A percentile compares a stretch with the other conserved stretches of the same genome.
phyloP scores from a whole-genome alignment of 2,329 filamentous ascomycete genomes.

The Penicillium rolfsii region DNA sequence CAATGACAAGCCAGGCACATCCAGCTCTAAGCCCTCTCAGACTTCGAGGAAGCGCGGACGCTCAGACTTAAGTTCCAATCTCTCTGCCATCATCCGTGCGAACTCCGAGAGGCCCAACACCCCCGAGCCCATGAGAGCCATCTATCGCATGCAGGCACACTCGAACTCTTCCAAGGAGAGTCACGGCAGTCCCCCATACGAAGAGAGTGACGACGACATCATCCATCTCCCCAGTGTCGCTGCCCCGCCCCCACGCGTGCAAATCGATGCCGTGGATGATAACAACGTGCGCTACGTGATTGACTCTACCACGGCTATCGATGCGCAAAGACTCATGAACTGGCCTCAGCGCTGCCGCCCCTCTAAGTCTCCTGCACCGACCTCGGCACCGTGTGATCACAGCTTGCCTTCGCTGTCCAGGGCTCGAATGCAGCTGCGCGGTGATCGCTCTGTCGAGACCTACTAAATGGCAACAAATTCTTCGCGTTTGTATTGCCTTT shows the following conservation, averaged over 20 bases:
- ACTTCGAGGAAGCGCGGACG: conserved; percentile 12
- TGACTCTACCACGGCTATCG: conserved; percentile 30
- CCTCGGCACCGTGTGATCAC: conserved; percentile 14
- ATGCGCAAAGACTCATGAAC: conserved; percentile 38
- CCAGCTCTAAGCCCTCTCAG: conserved; percentile 8
- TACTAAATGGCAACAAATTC: conserved; percentile 21
- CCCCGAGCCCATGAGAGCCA: conserved; percentile 34
- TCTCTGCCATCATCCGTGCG: conserved; percentile 14
- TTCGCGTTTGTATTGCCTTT: background rate
- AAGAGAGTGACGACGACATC: conserved; percentile 42
- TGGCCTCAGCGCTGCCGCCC: conserved; percentile 32
- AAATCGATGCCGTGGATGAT: conserved; percentile 39
- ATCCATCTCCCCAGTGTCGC: conserved; percentile 39
- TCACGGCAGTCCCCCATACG: conserved; percentile 26
- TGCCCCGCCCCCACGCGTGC: conserved; percentile 30
- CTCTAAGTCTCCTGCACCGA: conserved; percentile 10
- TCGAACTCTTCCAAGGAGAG: conserved; percentile 29
- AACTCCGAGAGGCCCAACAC: conserved; percentile 15
- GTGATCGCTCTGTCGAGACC: conserved; percentile 32
- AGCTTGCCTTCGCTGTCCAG: conserved; percentile 26
- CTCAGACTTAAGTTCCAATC: conserved; percentile 18
- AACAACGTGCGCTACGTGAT: conserved; percentile 41
- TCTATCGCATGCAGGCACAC: conserved; percentile 42
- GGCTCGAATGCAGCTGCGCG: conserved; percentile 28
- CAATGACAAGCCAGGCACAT: conserved; percentile 21